A percentile compares a stretch with the other conserved stretches of the same genome.
These are phyloP conservation scores for Pholiota adiposa DNA, from an alignment of 1,284 basidiomycete genomes.

Conservation along the genomic window DNA sequence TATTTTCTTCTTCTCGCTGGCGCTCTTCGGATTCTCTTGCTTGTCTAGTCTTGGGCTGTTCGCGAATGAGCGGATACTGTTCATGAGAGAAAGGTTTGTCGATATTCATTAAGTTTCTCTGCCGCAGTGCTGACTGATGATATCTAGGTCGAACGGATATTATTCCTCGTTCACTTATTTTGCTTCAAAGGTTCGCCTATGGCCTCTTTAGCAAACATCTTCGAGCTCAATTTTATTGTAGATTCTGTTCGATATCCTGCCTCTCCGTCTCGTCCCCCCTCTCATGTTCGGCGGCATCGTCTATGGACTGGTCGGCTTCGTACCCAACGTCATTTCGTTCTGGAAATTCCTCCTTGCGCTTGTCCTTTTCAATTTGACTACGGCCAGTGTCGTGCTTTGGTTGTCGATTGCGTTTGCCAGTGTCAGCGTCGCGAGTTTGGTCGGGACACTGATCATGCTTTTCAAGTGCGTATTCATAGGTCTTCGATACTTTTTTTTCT, in stretches of 20 bases:
- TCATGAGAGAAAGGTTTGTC: conserved; percentile 89
- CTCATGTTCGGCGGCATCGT: conserved; percentile 94
- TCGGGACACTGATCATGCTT: conserved; percentile 95
- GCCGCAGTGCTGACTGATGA: not conserved
- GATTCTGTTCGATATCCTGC: conserved; percentile 95
- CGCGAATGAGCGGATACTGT: conserved; percentile 91
- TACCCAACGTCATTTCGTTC: conserved; percentile 86
- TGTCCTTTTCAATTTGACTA: conserved; percentile 94
- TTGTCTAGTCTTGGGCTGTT: conserved; percentile 92
- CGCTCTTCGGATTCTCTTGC: conserved; percentile 95
- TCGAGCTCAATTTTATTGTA: conserved; percentile 26
- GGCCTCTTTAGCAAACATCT: not conserved
- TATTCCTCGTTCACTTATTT: conserved; percentile 97
- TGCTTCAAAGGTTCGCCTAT: conserved; percentile 73
- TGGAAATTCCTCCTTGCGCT: conserved; percentile 98
- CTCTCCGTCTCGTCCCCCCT: conserved; percentile 91
- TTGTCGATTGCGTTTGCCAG: conserved; percentile 88
- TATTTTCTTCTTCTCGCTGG: conserved; percentile 95
- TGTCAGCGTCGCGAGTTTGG: conserved; percentile 86
- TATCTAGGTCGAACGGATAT: conserved; percentile 88
- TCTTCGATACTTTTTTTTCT: not conserved
- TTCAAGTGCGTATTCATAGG: conserved; percentile 79
- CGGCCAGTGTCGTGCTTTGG: conserved; percentile 89
- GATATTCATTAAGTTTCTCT: not conserved
- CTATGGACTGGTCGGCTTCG: conserved; percentile 92